Evolutionary conservation across 176 grass and related monocot species (phyloP).

Genomic region (Phoenix dactylifera): DNA sequence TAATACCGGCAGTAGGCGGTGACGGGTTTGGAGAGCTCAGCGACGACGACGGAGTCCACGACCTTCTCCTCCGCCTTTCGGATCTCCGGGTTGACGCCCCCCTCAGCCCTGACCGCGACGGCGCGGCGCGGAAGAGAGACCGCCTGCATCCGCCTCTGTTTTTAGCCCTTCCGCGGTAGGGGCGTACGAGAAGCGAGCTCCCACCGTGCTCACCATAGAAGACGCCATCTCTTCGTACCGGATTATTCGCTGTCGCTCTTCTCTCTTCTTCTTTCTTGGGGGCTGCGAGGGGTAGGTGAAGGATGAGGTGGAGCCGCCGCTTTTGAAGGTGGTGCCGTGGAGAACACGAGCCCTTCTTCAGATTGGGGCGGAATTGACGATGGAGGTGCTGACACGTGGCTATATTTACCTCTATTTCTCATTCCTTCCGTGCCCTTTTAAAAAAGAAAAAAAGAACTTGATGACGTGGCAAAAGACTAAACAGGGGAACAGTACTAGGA

Average conservation of each 20-base stretch:
- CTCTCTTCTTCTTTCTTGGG: not conserved
- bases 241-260: no score
- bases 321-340: no score
- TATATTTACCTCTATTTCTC: no score
- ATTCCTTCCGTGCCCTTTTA: no score
- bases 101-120: constrained; percentile 48
- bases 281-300: constrained; percentile 18
- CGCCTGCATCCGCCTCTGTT: no score
- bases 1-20: constrained; percentile 77
- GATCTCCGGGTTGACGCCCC: constrained; percentile 67
- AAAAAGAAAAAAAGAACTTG: no score
- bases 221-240: constrained; percentile 26
- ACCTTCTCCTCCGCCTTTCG: constrained; percentile 84
- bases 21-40: constrained; percentile 80
- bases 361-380: no score
- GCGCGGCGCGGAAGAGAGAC: not conserved
- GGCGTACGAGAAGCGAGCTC: constrained; percentile 27
- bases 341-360: no score
- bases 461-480: no score
- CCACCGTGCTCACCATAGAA: constrained; percentile 25
- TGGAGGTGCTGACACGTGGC: no score
- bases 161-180: not conserved
- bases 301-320: no score
- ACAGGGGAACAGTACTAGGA: no score
- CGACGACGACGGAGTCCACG: constrained; percentile 63